Evolutionary conservation across 352 stramenopile species (phyloP).

Genomic region (Phytophthora hibernalis): DNA sequence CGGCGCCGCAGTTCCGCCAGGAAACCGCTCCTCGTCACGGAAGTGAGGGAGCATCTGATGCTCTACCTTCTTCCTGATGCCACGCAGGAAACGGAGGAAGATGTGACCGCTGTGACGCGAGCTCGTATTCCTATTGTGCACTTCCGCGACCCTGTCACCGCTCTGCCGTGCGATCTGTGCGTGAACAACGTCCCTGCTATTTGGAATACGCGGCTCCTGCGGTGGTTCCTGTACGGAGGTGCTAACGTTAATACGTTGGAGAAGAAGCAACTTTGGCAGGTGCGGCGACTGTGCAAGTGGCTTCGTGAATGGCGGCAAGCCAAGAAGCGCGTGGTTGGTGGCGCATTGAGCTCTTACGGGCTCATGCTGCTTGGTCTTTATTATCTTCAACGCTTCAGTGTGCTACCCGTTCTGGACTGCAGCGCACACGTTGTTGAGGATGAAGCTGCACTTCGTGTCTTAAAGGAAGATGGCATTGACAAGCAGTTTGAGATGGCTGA

Average conservation of each 20-base stretch:
- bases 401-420: slow-evolving; percentile 63
- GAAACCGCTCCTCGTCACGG: slow-evolving; percentile 58
- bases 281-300: slow-evolving; percentile 52
- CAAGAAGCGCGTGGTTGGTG: slow-evolving; percentile 42
- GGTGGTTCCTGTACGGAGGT: slow-evolving; percentile 36
- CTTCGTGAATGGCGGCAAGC: slow-evolving; percentile 60
- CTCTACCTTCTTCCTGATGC: slow-evolving; percentile 53
- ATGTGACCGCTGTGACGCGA: slow-evolving; percentile 33
- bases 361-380: slow-evolving; percentile 72
- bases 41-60: slow-evolving; percentile 75
- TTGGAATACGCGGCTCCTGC: slow-evolving; percentile 80
- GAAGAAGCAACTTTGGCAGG: slow-evolving; percentile 19
- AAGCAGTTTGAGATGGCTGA: slow-evolving; percentile 20
- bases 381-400: slow-evolving; percentile 61
- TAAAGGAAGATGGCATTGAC: slow-evolving; percentile 36
- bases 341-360: slow-evolving; percentile 72
- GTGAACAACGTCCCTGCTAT: slow-evolving; percentile 85
- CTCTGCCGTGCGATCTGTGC: slow-evolving; percentile 71
- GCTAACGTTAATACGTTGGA: neutral
- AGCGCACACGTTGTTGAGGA: slow-evolving; percentile 30
- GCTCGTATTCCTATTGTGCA: slow-evolving; percentile 81
- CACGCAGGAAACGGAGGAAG: slow-evolving; percentile 12
- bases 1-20: slow-evolving; percentile 51
- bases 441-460: slow-evolving; percentile 16
- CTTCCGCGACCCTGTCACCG: slow-evolving; percentile 47